Evolutionary conservation across 805 yeast species (phyloP).

Genomic region (Wickerhamomyces bisporus): DNA sequence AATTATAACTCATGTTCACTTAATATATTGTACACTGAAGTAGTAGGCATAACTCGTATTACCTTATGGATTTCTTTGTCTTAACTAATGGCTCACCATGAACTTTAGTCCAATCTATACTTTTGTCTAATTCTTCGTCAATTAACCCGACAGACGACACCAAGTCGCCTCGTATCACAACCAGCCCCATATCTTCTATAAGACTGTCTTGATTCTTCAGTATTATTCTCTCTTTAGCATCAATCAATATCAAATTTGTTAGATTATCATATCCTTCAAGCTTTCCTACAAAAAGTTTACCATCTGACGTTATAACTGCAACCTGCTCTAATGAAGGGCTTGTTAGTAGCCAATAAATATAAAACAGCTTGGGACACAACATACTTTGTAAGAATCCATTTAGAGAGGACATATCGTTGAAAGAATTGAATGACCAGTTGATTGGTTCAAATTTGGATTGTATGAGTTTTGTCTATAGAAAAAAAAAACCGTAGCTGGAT

Average conservation of each 20-base stretch:
- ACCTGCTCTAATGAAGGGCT: conserved; percentile 36
- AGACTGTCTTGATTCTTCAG: conserved; percentile 27
- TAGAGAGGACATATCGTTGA: conserved; percentile 22
- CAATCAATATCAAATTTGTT: conserved; percentile 52
- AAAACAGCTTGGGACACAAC: conserved; percentile 2
- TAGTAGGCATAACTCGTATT: no score
- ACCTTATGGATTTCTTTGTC: conserved; percentile 21
- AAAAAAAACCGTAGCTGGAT: no score
- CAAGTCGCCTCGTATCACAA: conserved; percentile 53
- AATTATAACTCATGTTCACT: no score
- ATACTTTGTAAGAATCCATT: conserved; percentile 20
- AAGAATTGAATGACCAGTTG: no score
- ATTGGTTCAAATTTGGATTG: no score
- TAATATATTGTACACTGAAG: no score
- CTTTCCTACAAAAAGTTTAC: conserved; percentile 42
- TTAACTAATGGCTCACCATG: conserved; percentile 20
- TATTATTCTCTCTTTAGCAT: conserved; percentile 47
- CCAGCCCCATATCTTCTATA: conserved; percentile 37
- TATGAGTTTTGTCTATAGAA: no score
- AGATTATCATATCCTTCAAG: conserved; percentile 61
- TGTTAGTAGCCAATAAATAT: no score
- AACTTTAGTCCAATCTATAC: conserved; percentile 31
- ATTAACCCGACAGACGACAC: conserved; percentile 53
- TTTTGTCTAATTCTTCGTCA: conserved; percentile 36
- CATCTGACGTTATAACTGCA: conserved; percentile 53